A percentile compares a stretch with the other conserved stretches of the same genome.
phyloP scores from a whole-genome alignment of 345 rosid species.

The Punica granatum region DNA sequence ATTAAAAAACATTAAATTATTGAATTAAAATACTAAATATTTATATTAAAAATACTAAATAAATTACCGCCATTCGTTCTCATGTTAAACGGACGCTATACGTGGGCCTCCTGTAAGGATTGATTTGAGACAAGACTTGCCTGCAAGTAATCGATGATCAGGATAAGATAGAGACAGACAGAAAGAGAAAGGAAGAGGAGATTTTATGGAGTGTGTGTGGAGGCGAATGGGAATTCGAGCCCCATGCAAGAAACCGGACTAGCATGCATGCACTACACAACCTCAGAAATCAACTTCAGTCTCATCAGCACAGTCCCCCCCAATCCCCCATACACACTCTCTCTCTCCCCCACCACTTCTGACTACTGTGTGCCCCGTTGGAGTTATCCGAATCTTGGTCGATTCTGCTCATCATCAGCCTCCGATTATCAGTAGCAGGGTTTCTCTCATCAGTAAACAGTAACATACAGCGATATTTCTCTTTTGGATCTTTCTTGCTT shows the following conservation, averaged over 20 bases:
- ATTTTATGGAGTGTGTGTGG: not conserved
- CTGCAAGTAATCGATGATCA: not conserved
- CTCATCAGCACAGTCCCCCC: not conserved
- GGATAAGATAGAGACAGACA: not conserved
- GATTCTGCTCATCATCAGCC: not conserved
- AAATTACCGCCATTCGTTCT: too few species aligned
- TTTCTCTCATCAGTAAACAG: too few species aligned
- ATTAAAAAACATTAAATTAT: too few species aligned
- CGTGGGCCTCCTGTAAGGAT: too few species aligned
- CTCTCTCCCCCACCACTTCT: not conserved
- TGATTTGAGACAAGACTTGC: too few species aligned
- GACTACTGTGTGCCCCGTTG: not conserved
- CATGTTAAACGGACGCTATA: too few species aligned
- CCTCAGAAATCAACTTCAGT: not conserved
- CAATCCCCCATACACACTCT: not conserved
- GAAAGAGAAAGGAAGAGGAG: not conserved
- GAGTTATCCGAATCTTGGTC: slow-evolving; percentile 15
- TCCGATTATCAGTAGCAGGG: not conserved
- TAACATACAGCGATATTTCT: too few species aligned
- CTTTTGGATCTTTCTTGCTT: too few species aligned
- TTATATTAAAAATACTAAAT: too few species aligned
- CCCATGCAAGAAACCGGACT: not conserved
- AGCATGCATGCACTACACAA: not conserved
- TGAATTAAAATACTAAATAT: too few species aligned
- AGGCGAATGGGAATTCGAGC: not conserved